These are phyloP conservation scores for Nematocida sp. DNA, from an alignment of 371 early-diverging fungal species.

Conservation along the genomic window DNA sequence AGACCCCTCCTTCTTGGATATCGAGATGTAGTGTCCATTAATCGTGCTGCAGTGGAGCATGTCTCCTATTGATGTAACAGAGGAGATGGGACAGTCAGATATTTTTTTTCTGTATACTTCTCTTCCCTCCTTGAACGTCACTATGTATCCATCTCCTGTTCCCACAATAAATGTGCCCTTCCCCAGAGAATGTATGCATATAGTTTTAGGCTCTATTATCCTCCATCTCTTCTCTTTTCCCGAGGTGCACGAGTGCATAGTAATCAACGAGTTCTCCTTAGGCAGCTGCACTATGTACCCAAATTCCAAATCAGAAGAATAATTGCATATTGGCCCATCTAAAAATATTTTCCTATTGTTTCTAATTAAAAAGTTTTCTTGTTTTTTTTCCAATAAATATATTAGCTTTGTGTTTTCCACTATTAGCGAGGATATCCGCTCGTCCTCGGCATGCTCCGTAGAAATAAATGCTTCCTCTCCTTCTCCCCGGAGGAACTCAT, in stretches of 20 bases:
- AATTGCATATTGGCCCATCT: conserved; percentile 2
- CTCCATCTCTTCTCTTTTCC: not conserved
- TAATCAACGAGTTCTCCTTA: not conserved
- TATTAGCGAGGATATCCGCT: not conserved
- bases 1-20: too few species aligned
- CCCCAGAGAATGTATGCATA: not conserved
- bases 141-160: conserved; percentile 19
- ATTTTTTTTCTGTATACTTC: conserved; percentile 42
- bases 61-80: not conserved
- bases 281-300: conserved; percentile 27
- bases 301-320: not conserved
- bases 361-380: not conserved
- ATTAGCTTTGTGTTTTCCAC: not conserved
- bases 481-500: not conserved
- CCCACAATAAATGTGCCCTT: conserved; percentile 23
- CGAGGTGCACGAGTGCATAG: not conserved
- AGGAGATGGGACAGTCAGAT: conserved; percentile 2
- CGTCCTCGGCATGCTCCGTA: not conserved
- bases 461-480: not conserved
- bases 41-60: conserved; percentile 25
- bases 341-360: not conserved
- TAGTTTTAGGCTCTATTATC: conserved; percentile 30
- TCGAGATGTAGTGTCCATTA: not conserved
- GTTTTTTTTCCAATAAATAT: not conserved
- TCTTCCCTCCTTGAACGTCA: conserved; percentile 11